Conservation (phyloP, 495 filamentous ascomycete genomes). For the Penicillium chermesinum region DNA sequence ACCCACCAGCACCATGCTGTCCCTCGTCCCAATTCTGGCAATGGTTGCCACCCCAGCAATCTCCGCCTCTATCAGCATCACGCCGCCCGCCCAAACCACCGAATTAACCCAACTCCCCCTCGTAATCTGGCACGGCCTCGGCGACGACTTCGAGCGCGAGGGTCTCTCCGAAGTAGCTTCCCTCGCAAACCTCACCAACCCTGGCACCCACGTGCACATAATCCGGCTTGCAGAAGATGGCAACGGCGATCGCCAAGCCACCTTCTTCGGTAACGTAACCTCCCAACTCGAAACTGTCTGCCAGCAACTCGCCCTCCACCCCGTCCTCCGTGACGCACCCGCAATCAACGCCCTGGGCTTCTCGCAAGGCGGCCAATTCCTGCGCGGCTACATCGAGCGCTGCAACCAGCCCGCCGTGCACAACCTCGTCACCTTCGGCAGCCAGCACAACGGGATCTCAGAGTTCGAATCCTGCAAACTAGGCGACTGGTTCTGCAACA, state of each 20-base stretch:
- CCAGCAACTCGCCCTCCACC: slow-evolving; percentile 67
- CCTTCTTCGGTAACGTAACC: slow-evolving; percentile 88
- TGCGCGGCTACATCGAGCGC: slow-evolving; percentile 86
- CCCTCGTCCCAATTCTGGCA: slow-evolving; percentile 11
- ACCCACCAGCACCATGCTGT: slow-evolving; percentile 7
- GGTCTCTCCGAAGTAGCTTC: slow-evolving; percentile 63
- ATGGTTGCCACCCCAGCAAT: slow-evolving; percentile 12
- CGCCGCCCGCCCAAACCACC: slow-evolving; percentile 8
- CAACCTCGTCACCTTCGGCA: slow-evolving; percentile 86
- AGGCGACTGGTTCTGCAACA: slow-evolving; percentile 74
- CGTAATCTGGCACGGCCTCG: slow-evolving; percentile 89
- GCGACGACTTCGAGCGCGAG: slow-evolving; percentile 64
- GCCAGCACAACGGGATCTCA: slow-evolving; percentile 88
- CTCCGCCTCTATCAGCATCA: slow-evolving; percentile 13
- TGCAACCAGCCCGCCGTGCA: slow-evolving; percentile 79
- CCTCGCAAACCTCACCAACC: slow-evolving; percentile 66
- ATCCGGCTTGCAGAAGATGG: slow-evolving; percentile 68
- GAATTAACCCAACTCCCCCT: slow-evolving; percentile 66
- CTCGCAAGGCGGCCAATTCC: slow-evolving; percentile 93
- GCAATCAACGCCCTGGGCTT: slow-evolving; percentile 91
- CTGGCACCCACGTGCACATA: slow-evolving; percentile 77
- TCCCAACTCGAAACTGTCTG: slow-evolving; percentile 75
- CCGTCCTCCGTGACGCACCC: slow-evolving; percentile 71
- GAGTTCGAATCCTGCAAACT: slow-evolving; percentile 65
- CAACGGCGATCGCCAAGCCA: slow-evolving; percentile 65